Conservation (phyloP, 2,329 filamentous ascomycete genomes). For the Botryotinia calthae region DNA sequence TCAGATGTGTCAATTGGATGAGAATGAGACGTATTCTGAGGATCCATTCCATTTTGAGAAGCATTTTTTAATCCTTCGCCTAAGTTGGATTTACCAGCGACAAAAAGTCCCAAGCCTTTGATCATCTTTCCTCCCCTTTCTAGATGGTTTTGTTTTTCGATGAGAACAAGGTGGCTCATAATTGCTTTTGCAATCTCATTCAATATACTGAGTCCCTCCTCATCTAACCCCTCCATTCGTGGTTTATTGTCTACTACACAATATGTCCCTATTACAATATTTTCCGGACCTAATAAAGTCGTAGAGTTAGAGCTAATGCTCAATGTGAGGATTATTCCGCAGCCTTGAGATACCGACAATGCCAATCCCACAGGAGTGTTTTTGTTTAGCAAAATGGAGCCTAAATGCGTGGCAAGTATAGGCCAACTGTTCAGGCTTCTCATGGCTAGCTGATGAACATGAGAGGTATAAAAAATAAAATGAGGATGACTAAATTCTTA, state of each 20-base stretch:
- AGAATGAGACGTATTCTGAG: neutral
- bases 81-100: conserved; percentile 46
- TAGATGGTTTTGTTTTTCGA: conserved; percentile 49
- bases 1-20: neutral
- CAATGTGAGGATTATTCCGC: fast-evolving
- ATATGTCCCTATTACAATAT: conserved; percentile 54
- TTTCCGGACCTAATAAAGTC: conserved; percentile 17
- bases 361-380: neutral
- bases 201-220: conserved; percentile 50
- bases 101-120: conserved; percentile 51
- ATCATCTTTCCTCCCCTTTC: conserved; percentile 52
- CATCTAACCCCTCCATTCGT: conserved; percentile 47
- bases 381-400: neutral
- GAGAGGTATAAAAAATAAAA: too few species aligned
- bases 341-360: neutral
- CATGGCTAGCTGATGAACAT: too few species aligned
- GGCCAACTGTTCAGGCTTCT: neutral
- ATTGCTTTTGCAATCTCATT: conserved; percentile 54
- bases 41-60: neutral
- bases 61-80: conserved; percentile 24
- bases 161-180: conserved; percentile 60
- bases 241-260: conserved; percentile 57
- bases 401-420: neutral
- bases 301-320: neutral
- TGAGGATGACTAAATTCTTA: neutral